Evolutionary conservation across 371 early-diverging fungal genomes (phyloP), one percentile per base, ranked within the genome.

Genomic region (Actinomortierella ambigua): DNA sequence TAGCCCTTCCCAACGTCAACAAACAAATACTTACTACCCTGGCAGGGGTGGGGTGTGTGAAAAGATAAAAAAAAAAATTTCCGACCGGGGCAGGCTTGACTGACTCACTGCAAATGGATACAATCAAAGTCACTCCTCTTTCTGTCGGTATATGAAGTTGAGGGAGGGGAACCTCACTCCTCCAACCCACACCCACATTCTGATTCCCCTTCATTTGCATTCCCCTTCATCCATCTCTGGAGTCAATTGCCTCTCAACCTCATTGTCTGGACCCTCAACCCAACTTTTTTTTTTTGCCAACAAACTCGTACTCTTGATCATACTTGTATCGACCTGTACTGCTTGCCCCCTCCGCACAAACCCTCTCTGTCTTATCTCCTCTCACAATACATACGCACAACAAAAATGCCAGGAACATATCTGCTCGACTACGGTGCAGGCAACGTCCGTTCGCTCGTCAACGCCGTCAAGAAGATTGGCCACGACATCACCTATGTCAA

Each of bases 381-480:
- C 23, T 14, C 55, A 40, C 18, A 17, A 57, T 14, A 18, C 24
- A 40, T 14, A 14, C 17, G 20, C 17, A 26, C 7, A 43, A 24
- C 39, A 23, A 66, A 53, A 48, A 88, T 88, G 88, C 52, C 81
- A 22, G 82, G 82, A 48, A 77, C 85, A 63, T 93, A 90, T 76
- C 85, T 95, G 57, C 88, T 98, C 52, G 98, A 98, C 84, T 98
- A 98, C 82, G 99, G 99, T 23, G 99, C 98, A 14, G 99, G 99
- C 50, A 98, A 98, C 78, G 96, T 97, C 49, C 94, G 97, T 55
- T 95, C 95, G 57, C 82, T 98, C 62, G 85, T 96, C 55, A 98
- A 98, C 69, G 98, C 98, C 2, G 93, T 98, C 48, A 81, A 89
- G 59, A 80, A 85, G 58, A 82, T 97, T 23, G 99, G 98, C 28